A percentile compares a stretch with the other conserved stretches of the same genome.
phyloP scores from a whole-genome alignment of 2,329 filamentous ascomycete species.

The Penicillium thymicola region DNA sequence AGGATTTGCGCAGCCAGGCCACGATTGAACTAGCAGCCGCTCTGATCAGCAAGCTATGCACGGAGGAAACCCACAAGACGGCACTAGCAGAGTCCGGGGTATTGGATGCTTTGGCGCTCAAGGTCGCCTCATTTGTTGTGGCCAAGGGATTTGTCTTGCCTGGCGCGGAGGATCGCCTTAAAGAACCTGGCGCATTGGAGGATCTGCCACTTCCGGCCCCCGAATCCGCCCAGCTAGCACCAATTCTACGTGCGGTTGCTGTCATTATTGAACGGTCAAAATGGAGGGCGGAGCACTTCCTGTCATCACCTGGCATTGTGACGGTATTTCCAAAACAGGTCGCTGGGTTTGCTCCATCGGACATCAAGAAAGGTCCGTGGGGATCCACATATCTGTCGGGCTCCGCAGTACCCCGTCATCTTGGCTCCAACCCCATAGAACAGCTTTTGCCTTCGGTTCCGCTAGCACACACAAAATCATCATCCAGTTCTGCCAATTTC shows the following conservation, averaged over 20 bases:
- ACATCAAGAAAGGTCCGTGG: slow-evolving; percentile 52
- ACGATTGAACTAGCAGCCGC: slow-evolving; percentile 41
- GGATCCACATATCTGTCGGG: slow-evolving; percentile 54
- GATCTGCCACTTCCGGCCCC: slow-evolving; percentile 62
- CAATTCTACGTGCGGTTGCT: slow-evolving; percentile 72
- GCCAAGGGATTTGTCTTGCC: slow-evolving; percentile 67
- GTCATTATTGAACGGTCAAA: slow-evolving; percentile 76
- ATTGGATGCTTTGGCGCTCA: slow-evolving; percentile 72
- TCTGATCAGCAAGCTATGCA: slow-evolving; percentile 62
- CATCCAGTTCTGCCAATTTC: slow-evolving; percentile 44
- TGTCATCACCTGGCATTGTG: slow-evolving; percentile 66
- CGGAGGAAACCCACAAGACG: slow-evolving; percentile 66
- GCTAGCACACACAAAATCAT: slow-evolving; percentile 31
- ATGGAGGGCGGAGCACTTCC: slow-evolving; percentile 68
- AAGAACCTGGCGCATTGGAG: slow-evolving; percentile 54
- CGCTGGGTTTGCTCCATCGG: slow-evolving; percentile 51
- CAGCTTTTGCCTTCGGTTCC: slow-evolving; percentile 57
- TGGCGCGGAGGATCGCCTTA: slow-evolving; percentile 55
- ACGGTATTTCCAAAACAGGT: slow-evolving; percentile 61
- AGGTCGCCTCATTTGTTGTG: slow-evolving; percentile 68
- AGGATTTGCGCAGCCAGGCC: slow-evolving; percentile 53
- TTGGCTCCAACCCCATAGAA: slow-evolving; percentile 59
- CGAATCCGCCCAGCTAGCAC: slow-evolving; percentile 58
- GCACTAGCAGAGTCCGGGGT: slow-evolving; percentile 69
- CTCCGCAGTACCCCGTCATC: slow-evolving; percentile 46